phyloP scores from a whole-genome alignment of 106 monocot species.

The Dioscorea dumetorum region DNA sequence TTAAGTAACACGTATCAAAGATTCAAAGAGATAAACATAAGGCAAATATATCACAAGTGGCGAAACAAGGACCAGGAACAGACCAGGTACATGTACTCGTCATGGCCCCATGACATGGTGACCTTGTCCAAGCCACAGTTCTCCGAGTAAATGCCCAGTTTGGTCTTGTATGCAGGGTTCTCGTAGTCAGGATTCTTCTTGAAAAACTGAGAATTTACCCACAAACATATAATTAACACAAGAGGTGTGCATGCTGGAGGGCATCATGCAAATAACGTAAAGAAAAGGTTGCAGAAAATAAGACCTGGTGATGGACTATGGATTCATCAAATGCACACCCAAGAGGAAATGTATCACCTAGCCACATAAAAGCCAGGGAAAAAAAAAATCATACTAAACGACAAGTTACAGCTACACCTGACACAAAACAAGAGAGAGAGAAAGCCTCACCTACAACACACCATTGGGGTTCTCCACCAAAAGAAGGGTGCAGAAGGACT shows the following conservation, averaged over 20 bases:
- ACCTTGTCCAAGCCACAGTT: conserved; percentile 39
- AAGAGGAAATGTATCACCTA: conserved; percentile 39
- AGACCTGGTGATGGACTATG: conserved; percentile 32
- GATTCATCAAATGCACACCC: conserved; percentile 33
- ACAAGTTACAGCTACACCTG: background rate
- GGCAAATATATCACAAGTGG: too few species aligned
- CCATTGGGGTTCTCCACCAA: conserved; percentile 35
- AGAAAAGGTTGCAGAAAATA: background rate
- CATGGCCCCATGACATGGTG: conserved; percentile 49
- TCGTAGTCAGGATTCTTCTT: conserved; percentile 28
- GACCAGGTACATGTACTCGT: conserved; percentile 58
- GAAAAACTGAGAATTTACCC: conserved; percentile 16
- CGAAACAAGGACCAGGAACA: too few species aligned
- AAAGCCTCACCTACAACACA: conserved; percentile 26
- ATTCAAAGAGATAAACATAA: too few species aligned
- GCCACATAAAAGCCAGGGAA: background rate
- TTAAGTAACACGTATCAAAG: too few species aligned
- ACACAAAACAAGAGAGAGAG: background rate
- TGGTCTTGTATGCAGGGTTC: conserved; percentile 17
- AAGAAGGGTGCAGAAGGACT: conserved; percentile 28
- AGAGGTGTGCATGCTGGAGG: background rate
- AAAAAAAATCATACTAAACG: background rate
- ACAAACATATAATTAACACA: too few species aligned
- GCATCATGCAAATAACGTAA: background rate
- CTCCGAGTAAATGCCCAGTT: conserved; percentile 23